These are phyloP conservation scores for Clonostachys byssicola DNA, from an alignment of 2,329 filamentous ascomycete genomes.

Conservation along the genomic window DNA sequence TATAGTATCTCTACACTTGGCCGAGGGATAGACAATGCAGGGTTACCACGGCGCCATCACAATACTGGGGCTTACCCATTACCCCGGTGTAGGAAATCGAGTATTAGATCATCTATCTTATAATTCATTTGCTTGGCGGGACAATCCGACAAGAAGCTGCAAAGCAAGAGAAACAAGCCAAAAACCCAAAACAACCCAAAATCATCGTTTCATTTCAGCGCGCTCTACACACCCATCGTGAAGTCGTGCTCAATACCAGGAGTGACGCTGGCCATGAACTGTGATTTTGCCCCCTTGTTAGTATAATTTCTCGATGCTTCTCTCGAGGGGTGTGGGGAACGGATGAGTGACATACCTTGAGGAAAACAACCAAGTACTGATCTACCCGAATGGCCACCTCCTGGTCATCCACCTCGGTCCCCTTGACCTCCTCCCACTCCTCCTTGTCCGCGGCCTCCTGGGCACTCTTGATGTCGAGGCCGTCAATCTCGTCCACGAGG, in stretches of 20 bases:
- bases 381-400: constrained; percentile 83
- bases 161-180: neutral
- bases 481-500: constrained; percentile 75
- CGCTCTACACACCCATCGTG: constrained; percentile 79
- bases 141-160: neutral
- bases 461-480: constrained; percentile 52
- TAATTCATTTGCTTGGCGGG: neutral
- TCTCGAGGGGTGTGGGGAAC: too few species aligned
- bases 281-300: neutral
- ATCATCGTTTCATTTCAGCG: neutral
- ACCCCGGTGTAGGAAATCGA: neutral
- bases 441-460: constrained; percentile 49
- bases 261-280: constrained; percentile 84
- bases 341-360: constrained; percentile 57
- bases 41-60: too few species aligned
- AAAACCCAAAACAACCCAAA: too few species aligned
- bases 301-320: too few species aligned
- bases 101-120: neutral
- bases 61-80: too few species aligned
- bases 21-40: too few species aligned
- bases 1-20: too few species aligned
- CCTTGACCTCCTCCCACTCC: constrained; percentile 63
- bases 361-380: constrained; percentile 81
- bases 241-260: constrained; percentile 98
- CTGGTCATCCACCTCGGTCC: constrained; percentile 58